Percentiles rank a stretch among this genome's conserved stretches.
These are phyloP conservation scores for Candolleomyces aberdarensis DNA, from an alignment of 768 basidiomycete genomes.

Conservation along the genomic window DNA sequence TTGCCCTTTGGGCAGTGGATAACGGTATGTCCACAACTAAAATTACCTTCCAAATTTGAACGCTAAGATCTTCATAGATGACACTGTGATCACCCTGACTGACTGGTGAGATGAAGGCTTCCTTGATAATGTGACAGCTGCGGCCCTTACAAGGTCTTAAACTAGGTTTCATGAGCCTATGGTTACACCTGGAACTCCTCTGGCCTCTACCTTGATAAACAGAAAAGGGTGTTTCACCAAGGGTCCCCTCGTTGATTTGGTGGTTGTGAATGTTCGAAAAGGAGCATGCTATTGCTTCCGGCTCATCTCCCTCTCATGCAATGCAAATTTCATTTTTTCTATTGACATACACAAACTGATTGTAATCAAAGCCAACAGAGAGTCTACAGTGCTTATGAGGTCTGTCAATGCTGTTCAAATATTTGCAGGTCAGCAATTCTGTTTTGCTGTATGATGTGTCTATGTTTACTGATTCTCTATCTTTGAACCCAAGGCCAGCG, in stretches of 20 bases:
- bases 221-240: constrained; percentile 44
- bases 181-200: constrained; percentile 16
- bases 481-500: constrained; percentile 26
- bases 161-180: constrained; percentile 15
- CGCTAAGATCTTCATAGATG: constrained; percentile 7
- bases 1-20: constrained; percentile 1
- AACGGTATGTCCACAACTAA: neutral
- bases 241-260: constrained; percentile 36
- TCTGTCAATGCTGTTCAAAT: constrained; percentile 37
- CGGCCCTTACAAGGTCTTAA: constrained; percentile 3
- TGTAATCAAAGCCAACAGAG: constrained; percentile 41
- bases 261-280: constrained; percentile 40
- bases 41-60: neutral
- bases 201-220: constrained; percentile 47
- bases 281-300: constrained; percentile 53
- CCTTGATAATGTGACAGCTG: neutral
- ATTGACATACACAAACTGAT: constrained; percentile 39
- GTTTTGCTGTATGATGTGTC: too few species aligned
- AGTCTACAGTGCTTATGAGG: constrained; percentile 31
- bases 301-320: constrained; percentile 49
- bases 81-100: constrained; percentile 45
- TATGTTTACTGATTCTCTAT: neutral
- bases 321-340: constrained; percentile 40
- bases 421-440: constrained; percentile 24
- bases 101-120: constrained; percentile 42